These are phyloP conservation scores for Arthrobotrys megalospora DNA, from an alignment of 2,329 filamentous ascomycete species.

Conservation along the genomic window DNA sequence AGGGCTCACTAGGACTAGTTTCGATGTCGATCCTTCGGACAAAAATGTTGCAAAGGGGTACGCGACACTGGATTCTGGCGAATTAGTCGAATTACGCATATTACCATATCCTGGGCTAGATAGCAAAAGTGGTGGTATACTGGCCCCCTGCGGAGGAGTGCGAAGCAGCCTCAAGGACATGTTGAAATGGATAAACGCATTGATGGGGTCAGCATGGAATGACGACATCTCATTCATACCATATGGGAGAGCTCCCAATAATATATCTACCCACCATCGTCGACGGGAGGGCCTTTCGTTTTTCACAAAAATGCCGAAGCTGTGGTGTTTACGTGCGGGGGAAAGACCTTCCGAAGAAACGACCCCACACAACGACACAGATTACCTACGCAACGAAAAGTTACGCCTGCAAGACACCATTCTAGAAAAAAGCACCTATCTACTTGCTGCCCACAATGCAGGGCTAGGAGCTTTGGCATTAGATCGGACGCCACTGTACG, in stretches of 20 bases:
- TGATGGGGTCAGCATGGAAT: not conserved
- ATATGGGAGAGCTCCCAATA: too few relatives aligned
- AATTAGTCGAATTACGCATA: too few relatives aligned
- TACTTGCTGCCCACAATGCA: conserved; percentile 2
- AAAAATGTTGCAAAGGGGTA: too few relatives aligned
- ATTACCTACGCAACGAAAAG: too few relatives aligned
- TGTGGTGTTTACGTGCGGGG: too few relatives aligned
- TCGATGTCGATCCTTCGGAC: too few relatives aligned
- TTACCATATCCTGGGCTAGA: conserved; percentile 3
- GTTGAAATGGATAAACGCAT: conserved; percentile 7
- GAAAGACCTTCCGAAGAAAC: not conserved
- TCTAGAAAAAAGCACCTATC: not conserved
- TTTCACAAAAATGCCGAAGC: too few relatives aligned
- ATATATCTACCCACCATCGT: too few relatives aligned
- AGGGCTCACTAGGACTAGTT: too few relatives aligned
- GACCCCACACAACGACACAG: too few relatives aligned
- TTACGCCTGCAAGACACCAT: not conserved
- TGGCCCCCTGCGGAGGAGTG: conserved; percentile 12
- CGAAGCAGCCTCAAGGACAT: conserved; percentile 22
- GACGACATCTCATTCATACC: not conserved
- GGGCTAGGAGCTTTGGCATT: conserved; percentile 2
- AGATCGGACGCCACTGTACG: not conserved
- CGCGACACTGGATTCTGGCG: too few relatives aligned
- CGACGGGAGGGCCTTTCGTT: too few relatives aligned
- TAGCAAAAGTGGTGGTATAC: not conserved